phyloP scores from a whole-genome alignment of 805 yeast species.

The Kuraishia capsulata region DNA sequence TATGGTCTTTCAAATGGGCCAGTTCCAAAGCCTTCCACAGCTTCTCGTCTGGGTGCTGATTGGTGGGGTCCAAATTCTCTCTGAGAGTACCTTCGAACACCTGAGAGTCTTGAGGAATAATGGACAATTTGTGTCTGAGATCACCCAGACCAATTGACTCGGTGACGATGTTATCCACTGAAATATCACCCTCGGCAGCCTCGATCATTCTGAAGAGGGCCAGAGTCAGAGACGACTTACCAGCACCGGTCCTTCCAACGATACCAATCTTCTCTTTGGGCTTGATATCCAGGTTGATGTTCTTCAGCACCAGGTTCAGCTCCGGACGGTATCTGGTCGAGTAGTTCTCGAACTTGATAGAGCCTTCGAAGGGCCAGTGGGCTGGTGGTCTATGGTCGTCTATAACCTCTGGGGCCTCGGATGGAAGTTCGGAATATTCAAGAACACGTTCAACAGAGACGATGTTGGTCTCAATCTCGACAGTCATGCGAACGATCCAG shows the following conservation, averaged over 20 bases:
- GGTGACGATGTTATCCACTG: constrained; percentile 64
- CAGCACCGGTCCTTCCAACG: constrained; percentile 97
- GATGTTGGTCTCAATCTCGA: constrained; percentile 94
- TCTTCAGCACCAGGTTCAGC: constrained; percentile 68
- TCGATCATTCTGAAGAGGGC: constrained; percentile 84
- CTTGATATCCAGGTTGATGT: constrained; percentile 53
- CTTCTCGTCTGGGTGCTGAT: constrained; percentile 57
- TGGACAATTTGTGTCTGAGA: constrained; percentile 66
- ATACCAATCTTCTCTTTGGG: constrained; percentile 86
- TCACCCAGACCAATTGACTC: constrained; percentile 66
- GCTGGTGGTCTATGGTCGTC: constrained; percentile 47
- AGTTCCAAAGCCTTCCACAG: constrained; percentile 77
- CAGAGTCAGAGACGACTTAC: constrained; percentile 78
- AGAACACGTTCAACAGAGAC: constrained; percentile 68
- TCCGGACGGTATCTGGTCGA: constrained; percentile 81
- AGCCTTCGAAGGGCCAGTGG: constrained; percentile 70
- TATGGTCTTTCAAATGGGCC: constrained; percentile 66
- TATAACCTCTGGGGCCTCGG: constrained; percentile 70
- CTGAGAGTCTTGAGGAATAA: constrained; percentile 93
- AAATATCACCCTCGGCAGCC: constrained; percentile 63
- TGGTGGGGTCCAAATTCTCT: constrained; percentile 80
- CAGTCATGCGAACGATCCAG: constrained; percentile 99
- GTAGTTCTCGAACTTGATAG: constrained; percentile 57
- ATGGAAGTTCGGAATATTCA: constrained; percentile 38
- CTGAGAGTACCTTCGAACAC: constrained; percentile 82